phyloP scores from a whole-genome alignment of 2,329 filamentous ascomycete genomes.

The Cercospora zeina region DNA sequence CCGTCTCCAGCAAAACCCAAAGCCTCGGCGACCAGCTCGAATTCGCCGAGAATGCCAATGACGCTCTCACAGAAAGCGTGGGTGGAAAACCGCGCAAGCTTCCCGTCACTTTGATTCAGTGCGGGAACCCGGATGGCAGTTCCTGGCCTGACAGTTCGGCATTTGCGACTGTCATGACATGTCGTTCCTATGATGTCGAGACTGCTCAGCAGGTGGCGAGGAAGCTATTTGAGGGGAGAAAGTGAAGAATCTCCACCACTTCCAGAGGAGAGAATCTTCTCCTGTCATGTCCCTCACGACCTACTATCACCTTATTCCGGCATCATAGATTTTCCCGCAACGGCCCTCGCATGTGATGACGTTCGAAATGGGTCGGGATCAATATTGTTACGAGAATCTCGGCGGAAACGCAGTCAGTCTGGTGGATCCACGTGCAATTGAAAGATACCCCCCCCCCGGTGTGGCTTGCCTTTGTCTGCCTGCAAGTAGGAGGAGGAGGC shows the following conservation, averaged over 20 bases:
- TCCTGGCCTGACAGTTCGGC: constrained; percentile 27
- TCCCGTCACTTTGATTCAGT: constrained; percentile 27
- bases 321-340: too few relatives aligned
- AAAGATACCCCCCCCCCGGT: not conserved
- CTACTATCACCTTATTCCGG: too few relatives aligned
- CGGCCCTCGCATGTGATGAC: too few relatives aligned
- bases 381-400: too few relatives aligned
- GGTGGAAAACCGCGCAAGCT: constrained; percentile 11
- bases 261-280: too few relatives aligned
- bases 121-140: constrained; percentile 23
- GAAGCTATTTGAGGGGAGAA: constrained; percentile 25
- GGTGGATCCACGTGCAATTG: not conserved
- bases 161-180: constrained; percentile 27
- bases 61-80: constrained; percentile 18
- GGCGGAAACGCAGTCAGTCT: not conserved
- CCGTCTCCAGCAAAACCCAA: constrained; percentile 42
- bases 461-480: not conserved
- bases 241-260: too few relatives aligned
- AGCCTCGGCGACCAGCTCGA: constrained; percentile 29
- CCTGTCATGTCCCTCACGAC: too few relatives aligned
- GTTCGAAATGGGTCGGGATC: too few relatives aligned
- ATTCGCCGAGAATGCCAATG: constrained; percentile 29
- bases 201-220: constrained; percentile 27
- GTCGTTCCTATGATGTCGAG: constrained; percentile 22
- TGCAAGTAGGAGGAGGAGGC: not conserved